phyloP scores from a whole-genome alignment of 306 rosid genomes.

The Vigna hirtella region DNA sequence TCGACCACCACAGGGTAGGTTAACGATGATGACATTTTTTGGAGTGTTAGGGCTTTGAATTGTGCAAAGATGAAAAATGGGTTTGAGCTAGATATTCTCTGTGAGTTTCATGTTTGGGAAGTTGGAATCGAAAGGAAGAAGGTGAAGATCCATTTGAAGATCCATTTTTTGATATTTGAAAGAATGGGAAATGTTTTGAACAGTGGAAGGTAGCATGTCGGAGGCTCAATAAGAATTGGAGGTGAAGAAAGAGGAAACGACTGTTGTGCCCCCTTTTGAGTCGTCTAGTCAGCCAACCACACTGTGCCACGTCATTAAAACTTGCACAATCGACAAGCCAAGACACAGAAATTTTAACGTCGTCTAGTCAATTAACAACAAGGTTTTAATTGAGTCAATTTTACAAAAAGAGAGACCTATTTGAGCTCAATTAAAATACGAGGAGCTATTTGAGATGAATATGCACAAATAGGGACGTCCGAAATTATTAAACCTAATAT shows the following conservation, averaged over 20 bases:
- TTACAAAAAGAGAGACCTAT: too few species aligned
- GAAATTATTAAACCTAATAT: too few species aligned
- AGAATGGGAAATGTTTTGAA: not conserved
- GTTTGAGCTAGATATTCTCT: not conserved
- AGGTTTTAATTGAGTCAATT: too few species aligned
- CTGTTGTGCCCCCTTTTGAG: not conserved
- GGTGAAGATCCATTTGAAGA: slow-evolving; percentile 24
- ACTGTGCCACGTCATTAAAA: too few species aligned
- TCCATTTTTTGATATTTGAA: not conserved
- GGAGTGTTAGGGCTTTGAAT: slow-evolving; percentile 19
- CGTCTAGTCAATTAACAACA: too few species aligned
- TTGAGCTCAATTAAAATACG: too few species aligned
- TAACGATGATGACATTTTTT: slow-evolving; percentile 57
- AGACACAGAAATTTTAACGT: too few species aligned
- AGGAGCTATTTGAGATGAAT: too few species aligned
- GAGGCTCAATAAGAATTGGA: slow-evolving; percentile 10
- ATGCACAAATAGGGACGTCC: too few species aligned
- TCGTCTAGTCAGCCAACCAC: too few species aligned
- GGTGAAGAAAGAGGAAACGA: not conserved
- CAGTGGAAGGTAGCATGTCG: not conserved
- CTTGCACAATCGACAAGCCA: too few species aligned
- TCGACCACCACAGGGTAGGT: slow-evolving; percentile 57
- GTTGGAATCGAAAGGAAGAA: not conserved
- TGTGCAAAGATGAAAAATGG: slow-evolving; percentile 2
- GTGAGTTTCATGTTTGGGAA: slow-evolving; percentile 16